phyloP scores from a whole-genome alignment of 176 grass and related monocot species.

The Lolium multiflorum region DNA sequence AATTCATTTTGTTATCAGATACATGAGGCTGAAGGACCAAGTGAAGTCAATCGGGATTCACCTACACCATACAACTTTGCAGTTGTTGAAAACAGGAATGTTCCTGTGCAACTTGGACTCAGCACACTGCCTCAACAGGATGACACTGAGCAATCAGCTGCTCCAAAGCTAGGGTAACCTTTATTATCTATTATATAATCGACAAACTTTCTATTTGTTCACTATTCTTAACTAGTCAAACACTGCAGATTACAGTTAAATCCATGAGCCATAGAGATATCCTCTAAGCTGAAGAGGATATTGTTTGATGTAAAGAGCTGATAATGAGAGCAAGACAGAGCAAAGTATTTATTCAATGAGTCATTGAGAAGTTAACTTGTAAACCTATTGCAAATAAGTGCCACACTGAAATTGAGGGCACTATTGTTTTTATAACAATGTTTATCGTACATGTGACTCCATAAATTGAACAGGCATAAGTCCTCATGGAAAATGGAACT shows the following conservation, averaged over 20 bases:
- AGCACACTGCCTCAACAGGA: constrained; percentile 51
- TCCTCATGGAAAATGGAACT: neutral
- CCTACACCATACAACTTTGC: constrained; percentile 61
- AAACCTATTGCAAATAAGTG: constrained; percentile 45
- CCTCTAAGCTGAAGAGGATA: constrained; percentile 27
- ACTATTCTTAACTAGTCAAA: constrained; percentile 34
- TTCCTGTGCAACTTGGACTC: constrained; percentile 72
- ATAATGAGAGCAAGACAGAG: constrained; percentile 41
- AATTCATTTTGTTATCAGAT: constrained; percentile 49
- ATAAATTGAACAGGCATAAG: neutral
- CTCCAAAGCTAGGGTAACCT: constrained; percentile 67
- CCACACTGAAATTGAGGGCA: constrained; percentile 16
- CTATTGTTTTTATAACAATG: constrained; percentile 12
- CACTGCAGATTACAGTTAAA: constrained; percentile 52
- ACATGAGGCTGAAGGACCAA: constrained; percentile 55
- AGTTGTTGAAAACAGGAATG: constrained; percentile 56
- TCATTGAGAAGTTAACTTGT: constrained; percentile 35
- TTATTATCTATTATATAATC: neutral
- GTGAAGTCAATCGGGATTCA: constrained; percentile 46
- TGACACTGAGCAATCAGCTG: constrained; percentile 9
- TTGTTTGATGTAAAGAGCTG: constrained; percentile 34
- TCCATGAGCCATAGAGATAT: constrained; percentile 42
- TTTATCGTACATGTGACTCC: constrained; percentile 20
- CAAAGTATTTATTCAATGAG: constrained; percentile 20
- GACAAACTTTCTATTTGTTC: constrained; percentile 17